Base-by-base conservation (phyloP, 805 yeast genomes). In the Saturnispora silvae region DNA sequence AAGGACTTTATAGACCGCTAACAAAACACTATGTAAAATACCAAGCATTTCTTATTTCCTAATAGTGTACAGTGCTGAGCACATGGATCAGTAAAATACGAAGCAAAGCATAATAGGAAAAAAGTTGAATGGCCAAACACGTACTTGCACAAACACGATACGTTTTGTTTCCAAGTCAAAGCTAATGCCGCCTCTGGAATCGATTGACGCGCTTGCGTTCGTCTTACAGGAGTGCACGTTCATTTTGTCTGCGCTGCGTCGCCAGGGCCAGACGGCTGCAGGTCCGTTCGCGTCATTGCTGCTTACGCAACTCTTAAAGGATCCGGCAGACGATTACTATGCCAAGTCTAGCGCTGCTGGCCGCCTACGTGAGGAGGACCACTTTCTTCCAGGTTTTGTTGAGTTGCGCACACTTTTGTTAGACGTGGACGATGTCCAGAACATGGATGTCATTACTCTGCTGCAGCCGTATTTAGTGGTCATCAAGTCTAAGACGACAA, bases 181-280 rank as follows among this genome's bases (percentile, higher is more conserved):
- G 20, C 7, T 30, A 25, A 36, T 36, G 39, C 17, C 29, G 25
- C 30, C 24, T 11, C 14, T 36, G 39, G 39, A 36, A 49, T 89
- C 6, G 67, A 82, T 35, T 87, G 83, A 56, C 82, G 94, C 47
- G n/a, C 20, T 80, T 39, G 81, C 94, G 2, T 74, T 89, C 47
- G 81, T 85, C 46, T 77, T 85, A 43, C 81, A 82, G 53, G 97
- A 92, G 62, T 85, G 96, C 56, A 81, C 84, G 51, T 69, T 78
- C 40, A 72, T 92, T 36, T 75, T 89, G 15, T 78, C 94, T 15
- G 86, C 92, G 17, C 85, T 92, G 94, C 68, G 96, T 38, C 86
- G 85, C 53, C 69, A 82, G 45, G 73, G 86, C 53, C 75, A 82
- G 45, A 80, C 81, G 47, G 36, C 42, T n/a, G 43, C 42, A 10